Evolutionary conservation across 371 early-diverging fungal genomes (phyloP), one percentile per base, ranked within the genome.

Genomic region (Chytridium lagenaria): DNA sequence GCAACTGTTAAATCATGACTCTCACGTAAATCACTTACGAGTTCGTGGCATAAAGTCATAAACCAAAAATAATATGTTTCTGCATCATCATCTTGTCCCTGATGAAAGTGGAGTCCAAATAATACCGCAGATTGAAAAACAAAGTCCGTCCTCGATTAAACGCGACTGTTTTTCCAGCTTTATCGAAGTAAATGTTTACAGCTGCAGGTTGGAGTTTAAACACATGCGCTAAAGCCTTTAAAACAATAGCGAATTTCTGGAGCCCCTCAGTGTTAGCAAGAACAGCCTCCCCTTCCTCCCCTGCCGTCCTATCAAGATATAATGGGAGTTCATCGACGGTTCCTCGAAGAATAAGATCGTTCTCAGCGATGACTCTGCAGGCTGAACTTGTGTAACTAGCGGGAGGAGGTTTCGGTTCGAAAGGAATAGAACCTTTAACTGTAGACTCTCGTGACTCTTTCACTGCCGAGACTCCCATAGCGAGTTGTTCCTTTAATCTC

Each of bases 121-220:
- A 96, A 78, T 86, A 94, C 31, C 93, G 76, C 59, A 91, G 74
- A 69, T 96, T 96, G 85, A 96, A 92, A 77, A 94, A 96, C 37
- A 96, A 78, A 33, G 92, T 83, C 1, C 90, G 88, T 34, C 84
- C 89, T 2, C 90, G 83, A 70, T 95, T 94, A 75, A 95, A 95
- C 1, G 95, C 95, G 76, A 95, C 90, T 0, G 92, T 86, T 0
- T 83, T 74, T 0, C 92, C 92, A 28, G 83, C 79, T 0, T 76
- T 76, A 73, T 95, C 95, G 73, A 88, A 92, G 73, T 89, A 95
- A 7, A 96, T 84, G 69, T 94, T 92, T 51, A 95, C 75, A 0
- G 88, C 84, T 5, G 79, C 68, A 0, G 79, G 74, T 2, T 77
- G 75, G 7, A 94, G 73, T n/a, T 79, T 83, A 81, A 95, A 94